These are phyloP conservation scores for Mycena kentingensis DNA, from an alignment of 768 basidiomycete species.

Conservation along the genomic window DNA sequence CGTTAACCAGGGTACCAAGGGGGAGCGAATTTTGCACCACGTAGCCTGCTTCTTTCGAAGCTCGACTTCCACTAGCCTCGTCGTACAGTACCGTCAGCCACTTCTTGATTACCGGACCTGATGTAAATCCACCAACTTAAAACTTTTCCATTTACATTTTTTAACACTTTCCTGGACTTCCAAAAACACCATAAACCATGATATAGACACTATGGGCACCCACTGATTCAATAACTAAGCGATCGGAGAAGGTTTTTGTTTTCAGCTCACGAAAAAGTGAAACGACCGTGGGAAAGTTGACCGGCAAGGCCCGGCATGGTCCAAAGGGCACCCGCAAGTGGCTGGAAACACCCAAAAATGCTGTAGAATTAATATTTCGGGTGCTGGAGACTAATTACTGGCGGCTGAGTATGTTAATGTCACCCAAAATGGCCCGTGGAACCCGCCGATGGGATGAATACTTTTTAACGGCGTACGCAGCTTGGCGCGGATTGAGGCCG, in stretches of 20 bases:
- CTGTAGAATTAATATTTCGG: neutral
- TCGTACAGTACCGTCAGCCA: neutral
- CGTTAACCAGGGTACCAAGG: too few species aligned
- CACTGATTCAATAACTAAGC: conserved; percentile 1
- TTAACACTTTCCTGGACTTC: neutral
- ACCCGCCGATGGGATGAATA: conserved; percentile 31
- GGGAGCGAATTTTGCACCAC: too few species aligned
- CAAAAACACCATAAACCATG: neutral
- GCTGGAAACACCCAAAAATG: neutral
- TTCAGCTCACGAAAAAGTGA: neutral
- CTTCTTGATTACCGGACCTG: neutral
- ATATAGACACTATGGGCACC: neutral
- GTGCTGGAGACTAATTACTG: neutral
- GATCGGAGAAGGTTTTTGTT: neutral
- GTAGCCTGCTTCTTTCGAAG: too few species aligned
- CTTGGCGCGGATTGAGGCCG: conserved; percentile 28
- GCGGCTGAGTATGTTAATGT: neutral
- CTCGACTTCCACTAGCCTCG: too few species aligned
- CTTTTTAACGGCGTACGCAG: conserved; percentile 29
- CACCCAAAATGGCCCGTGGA: neutral
- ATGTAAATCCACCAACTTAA: neutral
- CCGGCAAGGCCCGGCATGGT: neutral
- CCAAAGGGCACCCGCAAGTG: neutral
- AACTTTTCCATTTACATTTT: neutral
- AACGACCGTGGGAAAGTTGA: neutral